Base-by-base conservation (phyloP, 2,329 filamentous ascomycete genomes). In the Dothistroma septosporum region DNA sequence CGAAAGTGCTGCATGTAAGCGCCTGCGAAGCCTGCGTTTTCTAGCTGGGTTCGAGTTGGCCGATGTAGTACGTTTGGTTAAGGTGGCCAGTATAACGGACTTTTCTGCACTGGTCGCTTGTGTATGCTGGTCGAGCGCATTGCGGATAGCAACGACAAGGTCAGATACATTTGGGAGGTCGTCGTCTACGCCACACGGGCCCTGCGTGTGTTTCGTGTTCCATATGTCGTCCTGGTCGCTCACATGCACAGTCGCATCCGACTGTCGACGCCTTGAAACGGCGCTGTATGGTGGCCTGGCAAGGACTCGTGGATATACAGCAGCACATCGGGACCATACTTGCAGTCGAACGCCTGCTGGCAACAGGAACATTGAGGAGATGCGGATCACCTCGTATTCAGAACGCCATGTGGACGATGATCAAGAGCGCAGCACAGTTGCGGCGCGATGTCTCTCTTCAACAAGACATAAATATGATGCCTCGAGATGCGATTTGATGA, bases 291-390 rank as follows among this genome's bases (percentile, higher is more conserved):
- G 31, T 32, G 12, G 32, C 32, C 28, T 46, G 21, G 14, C 21
- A n/a, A 32, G 7, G 44, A 28, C 22, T 24, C 7, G 32, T 6
- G 44, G 22, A 37, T 4, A 53, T 10, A 28, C 5, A 21, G 31
- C 28, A 50, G 52, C 41, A 32, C 49, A 59, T 28, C 53, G 7
- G 10, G 58, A 49, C 46, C 53, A 50, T 37, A 63, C 31, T 24
- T 63, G 61, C 32, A 49, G 19, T 47, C 61, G 61, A 41, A 58
- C 14, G 14, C 49, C 33, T 7, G 61, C 46, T 12, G 61, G 58
- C 41, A 63, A 53, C 21, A 48, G 35, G 55, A 63, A 53, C 41
- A 60, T 47, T 50, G 58, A 54, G 44, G 55, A 49, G 33, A 12
- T 57, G 37, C 49, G 9, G 10, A 19, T 44, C 41, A 44, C 41